These are phyloP conservation scores for Triticum urartu DNA, from an alignment of 176 grass and related monocot species.

Conservation along the genomic window DNA sequence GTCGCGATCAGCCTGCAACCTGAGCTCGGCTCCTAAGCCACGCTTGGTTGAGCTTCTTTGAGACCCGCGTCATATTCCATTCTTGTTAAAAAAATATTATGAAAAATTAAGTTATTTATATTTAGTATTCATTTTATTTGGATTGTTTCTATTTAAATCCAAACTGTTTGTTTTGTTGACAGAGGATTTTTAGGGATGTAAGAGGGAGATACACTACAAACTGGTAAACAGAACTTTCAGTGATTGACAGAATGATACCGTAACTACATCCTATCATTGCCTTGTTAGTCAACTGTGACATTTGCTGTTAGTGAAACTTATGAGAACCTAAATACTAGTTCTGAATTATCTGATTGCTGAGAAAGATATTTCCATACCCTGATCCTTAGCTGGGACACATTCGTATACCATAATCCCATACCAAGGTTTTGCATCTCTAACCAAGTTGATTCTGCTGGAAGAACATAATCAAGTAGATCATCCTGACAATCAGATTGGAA, in stretches of 20 bases:
- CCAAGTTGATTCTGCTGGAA: slow-evolving; percentile 79
- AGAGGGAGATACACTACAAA: slow-evolving; percentile 9
- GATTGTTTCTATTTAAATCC: not conserved
- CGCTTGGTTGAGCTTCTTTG: not conserved
- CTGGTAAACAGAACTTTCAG: not conserved
- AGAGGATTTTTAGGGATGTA: not conserved
- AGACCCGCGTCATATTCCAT: not conserved
- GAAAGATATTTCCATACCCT: slow-evolving; percentile 57
- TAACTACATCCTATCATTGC: not conserved
- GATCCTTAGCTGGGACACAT: slow-evolving; percentile 66
- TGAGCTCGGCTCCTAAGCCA: not conserved
- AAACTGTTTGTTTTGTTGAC: not conserved
- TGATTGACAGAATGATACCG: slow-evolving; percentile 1
- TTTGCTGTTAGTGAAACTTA: slow-evolving; percentile 4
- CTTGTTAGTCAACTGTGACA: slow-evolving; percentile 16
- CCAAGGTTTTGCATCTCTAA: slow-evolving; percentile 80
- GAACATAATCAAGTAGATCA: slow-evolving; percentile 89
- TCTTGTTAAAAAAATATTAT: not conserved
- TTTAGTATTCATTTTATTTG: not conserved
- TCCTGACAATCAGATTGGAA: slow-evolving; percentile 95
- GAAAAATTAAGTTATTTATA: slow-evolving; percentile 17
- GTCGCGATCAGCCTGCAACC: not conserved
- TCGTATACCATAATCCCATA: slow-evolving; percentile 86
- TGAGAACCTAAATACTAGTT: slow-evolving; percentile 20
- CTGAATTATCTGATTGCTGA: slow-evolving; percentile 11